phyloP scores from a whole-genome alignment of 139 green algal species.

The Nannochloris sp. region DNA sequence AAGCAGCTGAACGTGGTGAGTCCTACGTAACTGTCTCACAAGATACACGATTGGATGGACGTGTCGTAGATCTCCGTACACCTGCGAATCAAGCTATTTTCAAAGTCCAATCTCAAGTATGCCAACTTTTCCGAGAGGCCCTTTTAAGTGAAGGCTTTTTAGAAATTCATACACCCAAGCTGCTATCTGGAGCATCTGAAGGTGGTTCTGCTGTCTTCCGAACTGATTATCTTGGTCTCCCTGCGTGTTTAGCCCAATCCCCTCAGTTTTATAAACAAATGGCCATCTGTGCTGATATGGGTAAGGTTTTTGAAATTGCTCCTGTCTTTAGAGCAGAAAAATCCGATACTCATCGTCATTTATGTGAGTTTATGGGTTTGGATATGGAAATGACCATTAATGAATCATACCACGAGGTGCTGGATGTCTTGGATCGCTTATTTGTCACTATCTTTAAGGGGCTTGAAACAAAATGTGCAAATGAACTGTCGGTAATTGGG shows the following conservation, averaged over 20 bases:
- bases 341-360: conserved; percentile 92
- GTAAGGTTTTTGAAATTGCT: conserved; percentile 92
- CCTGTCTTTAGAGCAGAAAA: conserved; percentile 96
- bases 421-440: conserved; percentile 91
- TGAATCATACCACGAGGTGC: conserved; percentile 91
- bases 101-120: conserved; percentile 76
- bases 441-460: conserved; percentile 90
- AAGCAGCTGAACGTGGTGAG: conserved; percentile 45
- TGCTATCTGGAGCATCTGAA: conserved; percentile 76
- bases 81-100: conserved; percentile 99
- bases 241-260: conserved; percentile 88
- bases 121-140: conserved; percentile 77
- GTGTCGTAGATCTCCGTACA: conserved; percentile 90
- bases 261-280: conserved; percentile 99
- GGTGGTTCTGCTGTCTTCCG: conserved; percentile 89
- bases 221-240: conserved; percentile 90
- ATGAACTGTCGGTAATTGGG: conserved; percentile 69
- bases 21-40: conserved; percentile 69
- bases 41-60: conserved; percentile 86
- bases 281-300: conserved; percentile 89
- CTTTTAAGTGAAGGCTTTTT: conserved; percentile 71
- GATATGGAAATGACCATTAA: conserved; percentile 98
- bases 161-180: conserved; percentile 98
- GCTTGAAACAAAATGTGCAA: conserved; percentile 16
- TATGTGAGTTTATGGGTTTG: conserved; percentile 99